These are phyloP conservation scores for Drechmeria coniospora DNA, from an alignment of 2,329 filamentous ascomycete genomes.

Conservation along the genomic window DNA sequence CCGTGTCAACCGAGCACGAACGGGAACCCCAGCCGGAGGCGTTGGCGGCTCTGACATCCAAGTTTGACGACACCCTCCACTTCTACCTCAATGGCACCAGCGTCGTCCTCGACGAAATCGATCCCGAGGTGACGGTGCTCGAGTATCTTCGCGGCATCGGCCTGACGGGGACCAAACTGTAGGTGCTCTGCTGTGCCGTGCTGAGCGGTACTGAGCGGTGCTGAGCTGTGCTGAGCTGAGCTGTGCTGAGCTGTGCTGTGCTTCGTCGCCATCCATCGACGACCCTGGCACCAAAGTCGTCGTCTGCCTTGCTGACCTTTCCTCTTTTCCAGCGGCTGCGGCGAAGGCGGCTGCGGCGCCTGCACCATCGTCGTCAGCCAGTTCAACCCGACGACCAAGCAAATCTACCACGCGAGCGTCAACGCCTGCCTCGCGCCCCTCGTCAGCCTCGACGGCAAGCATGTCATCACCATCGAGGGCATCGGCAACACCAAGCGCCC, in stretches of 20 bases:
- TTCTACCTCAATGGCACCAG: conserved; percentile 94
- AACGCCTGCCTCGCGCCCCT: conserved; percentile 92
- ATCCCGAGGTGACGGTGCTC: conserved; percentile 81
- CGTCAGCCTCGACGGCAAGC: conserved; percentile 88
- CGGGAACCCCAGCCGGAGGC: conserved; percentile 18
- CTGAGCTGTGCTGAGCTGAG: no score
- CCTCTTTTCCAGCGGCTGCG: conserved; percentile 50
- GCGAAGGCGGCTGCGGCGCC: conserved; percentile 90
- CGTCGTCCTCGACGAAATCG: conserved; percentile 69
- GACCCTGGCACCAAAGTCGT: no score
- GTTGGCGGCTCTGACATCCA: conserved; percentile 42
- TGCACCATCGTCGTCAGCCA: conserved; percentile 93
- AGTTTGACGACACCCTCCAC: conserved; percentile 72
- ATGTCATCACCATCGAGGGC: conserved; percentile 94
- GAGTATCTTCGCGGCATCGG: conserved; percentile 90
- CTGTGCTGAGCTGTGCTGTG: no score
- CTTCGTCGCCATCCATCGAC: no score
- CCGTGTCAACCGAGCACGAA: conserved; percentile 33
- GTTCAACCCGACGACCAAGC: conserved; percentile 78
- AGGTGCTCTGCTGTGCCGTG: conserved; percentile 10
- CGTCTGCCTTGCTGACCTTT: no score
- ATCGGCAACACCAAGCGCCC: conserved; percentile 79
- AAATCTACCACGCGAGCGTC: conserved; percentile 90
- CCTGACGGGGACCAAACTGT: conserved; percentile 85
- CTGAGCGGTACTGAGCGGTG: no score